Evolutionary conservation across 345 rosid species (phyloP), one percentile per base, ranked within the genome.

Genomic region (Brassica carinata): DNA sequence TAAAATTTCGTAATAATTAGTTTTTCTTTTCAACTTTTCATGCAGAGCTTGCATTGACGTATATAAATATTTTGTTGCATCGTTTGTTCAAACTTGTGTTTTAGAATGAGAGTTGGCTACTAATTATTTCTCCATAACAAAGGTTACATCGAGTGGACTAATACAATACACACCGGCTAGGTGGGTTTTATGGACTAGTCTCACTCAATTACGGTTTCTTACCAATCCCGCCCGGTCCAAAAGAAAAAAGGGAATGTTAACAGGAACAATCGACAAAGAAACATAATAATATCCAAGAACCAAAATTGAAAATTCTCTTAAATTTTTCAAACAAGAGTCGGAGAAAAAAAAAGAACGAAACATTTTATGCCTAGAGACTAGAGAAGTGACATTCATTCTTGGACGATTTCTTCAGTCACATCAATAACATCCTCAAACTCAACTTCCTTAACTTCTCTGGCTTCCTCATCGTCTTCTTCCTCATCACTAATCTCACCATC

Each of bases 401-500:
- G 74, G 19, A 87, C 61, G 14, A 83, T 40, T 75, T 87, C 85
- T 29, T 86, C 86, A 1, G 85, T 69, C 8, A 85, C 83, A 67
- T 84, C 85, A 70, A 89, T 51, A 58, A 80, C 36, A 63, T 86
- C 92, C 31, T 87, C 90, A 51, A 78, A 82, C 82, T 89, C 87
- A 0, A 86, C 85, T 74, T 89, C 88, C 70, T 80, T 92, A 1
- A 86, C 85, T 76, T 89, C 88, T 70, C 78, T 91, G 4, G 97
- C 97, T 74, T 96, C 98, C 0, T 92, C 92, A 36, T 92, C 97
- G 62, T 84, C 88, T 78, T 92, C 97, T 67, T 96, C 99, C 34
- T 90, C 98, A 3, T 96, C 98, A 61, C 98, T 96, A 8, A 84
- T 87, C 71, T 96, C 99, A 10, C 98, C 99, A 14, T 89, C 92